A percentile compares a stretch with the other conserved stretches of the same genome.
Conservation (phyloP, 2,329 filamentous ascomycete species). For the Escovopsis weberi region DNA sequence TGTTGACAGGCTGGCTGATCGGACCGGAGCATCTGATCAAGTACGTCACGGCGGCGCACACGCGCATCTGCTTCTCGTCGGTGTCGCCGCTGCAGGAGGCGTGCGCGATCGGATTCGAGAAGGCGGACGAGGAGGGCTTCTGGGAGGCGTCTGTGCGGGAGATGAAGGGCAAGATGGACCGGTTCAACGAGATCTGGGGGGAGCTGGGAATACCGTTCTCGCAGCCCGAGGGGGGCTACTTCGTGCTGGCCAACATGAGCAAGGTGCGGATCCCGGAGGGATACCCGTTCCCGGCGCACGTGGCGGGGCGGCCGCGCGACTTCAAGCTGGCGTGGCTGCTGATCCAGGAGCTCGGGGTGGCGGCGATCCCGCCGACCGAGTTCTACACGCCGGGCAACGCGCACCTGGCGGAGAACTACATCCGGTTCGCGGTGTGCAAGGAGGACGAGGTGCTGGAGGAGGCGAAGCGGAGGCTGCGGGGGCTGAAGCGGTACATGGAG, state of each 20-base stretch:
- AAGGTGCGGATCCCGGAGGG: conserved; percentile 71
- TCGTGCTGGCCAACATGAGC: conserved; percentile 85
- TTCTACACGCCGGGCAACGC: conserved; percentile 84
- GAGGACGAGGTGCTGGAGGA: conserved; percentile 70
- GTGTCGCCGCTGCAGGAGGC: conserved; percentile 92
- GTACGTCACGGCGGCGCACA: conserved; percentile 84
- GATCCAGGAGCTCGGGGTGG: conserved; percentile 91
- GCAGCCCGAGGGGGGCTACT: conserved; percentile 92
- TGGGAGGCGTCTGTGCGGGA: conserved; percentile 73
- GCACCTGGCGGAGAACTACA: conserved; percentile 79
- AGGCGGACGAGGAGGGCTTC: conserved; percentile 73
- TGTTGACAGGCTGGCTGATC: conserved; percentile 60
- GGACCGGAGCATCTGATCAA: conserved; percentile 80
- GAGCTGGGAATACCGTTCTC: conserved; percentile 71
- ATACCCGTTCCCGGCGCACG: conserved; percentile 82
- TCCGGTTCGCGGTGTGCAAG: conserved; percentile 95
- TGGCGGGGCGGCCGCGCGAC: conserved; percentile 72
- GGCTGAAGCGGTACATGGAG: conserved; percentile 55
- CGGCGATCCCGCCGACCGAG: conserved; percentile 90
- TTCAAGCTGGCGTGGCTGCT: conserved; percentile 95
- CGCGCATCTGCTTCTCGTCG: conserved; percentile 87
- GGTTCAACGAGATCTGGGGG: conserved; percentile 69
- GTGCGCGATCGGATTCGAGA: conserved; percentile 82
- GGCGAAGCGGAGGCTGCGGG: conserved; percentile 61
- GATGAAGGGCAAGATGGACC: conserved; percentile 79